These are phyloP conservation scores for Chytridiales sp. DNA, from an alignment of 371 early-diverging fungal genomes.

Conservation along the genomic window DNA sequence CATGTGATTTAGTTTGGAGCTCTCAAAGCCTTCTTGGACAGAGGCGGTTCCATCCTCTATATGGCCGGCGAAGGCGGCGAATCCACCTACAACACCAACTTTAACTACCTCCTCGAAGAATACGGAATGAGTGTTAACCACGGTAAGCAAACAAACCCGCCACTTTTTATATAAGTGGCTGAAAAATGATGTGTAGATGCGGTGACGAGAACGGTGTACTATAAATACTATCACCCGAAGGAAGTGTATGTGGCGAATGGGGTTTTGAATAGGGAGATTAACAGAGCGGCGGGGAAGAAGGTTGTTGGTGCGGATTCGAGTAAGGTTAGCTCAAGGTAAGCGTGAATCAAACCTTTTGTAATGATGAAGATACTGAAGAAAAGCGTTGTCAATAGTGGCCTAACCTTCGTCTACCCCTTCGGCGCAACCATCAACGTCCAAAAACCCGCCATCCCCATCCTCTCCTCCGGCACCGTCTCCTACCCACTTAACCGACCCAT, in stretches of 20 bases:
- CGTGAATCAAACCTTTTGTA: not conserved
- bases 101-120: conserved; percentile 62
- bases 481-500: conserved; percentile 58
- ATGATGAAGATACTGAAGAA: too few species aligned
- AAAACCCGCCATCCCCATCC: conserved; percentile 57
- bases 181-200: conserved; percentile 34
- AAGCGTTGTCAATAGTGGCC: conserved; percentile 23
- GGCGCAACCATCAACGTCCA: conserved; percentile 59
- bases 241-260: conserved; percentile 55
- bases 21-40: conserved; percentile 51
- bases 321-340: not conserved
- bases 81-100: conserved; percentile 50
- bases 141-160: conserved; percentile 31
- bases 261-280: conserved; percentile 56
- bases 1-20: conserved; percentile 44
- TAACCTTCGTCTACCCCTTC: conserved; percentile 56
- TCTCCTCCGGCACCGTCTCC: conserved; percentile 54
- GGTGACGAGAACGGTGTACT: conserved; percentile 52
- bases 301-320: not conserved
- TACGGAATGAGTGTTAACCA: conserved; percentile 57
- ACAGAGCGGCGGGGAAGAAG: conserved; percentile 51
- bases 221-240: conserved; percentile 60
- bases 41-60: conserved; percentile 57
- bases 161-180: not conserved
- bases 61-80: conserved; percentile 58